Evolutionary conservation across 2,329 filamentous ascomycete genomes (phyloP), one percentile per base, ranked within the genome.

Genomic region (Hypoxylon sp.): DNA sequence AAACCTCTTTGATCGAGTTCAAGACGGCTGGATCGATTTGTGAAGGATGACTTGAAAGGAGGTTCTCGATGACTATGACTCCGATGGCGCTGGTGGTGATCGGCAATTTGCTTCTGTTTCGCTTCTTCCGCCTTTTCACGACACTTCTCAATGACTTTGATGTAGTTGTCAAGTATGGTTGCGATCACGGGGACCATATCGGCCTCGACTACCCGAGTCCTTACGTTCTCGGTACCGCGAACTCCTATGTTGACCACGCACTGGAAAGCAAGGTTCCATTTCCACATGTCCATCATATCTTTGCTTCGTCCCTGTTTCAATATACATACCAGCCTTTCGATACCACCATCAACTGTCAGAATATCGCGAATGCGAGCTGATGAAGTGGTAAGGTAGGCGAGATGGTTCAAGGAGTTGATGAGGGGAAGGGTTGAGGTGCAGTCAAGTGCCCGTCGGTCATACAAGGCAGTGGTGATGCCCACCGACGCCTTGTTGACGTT

Each of bases 231-330:
- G 11, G 96, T 98, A 66, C 96, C 96, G 73, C 96, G 89, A 66
- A 99, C 95, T 63, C 96, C 96, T 77, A 99, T 98, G 80, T 99
- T 99, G 79, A 99, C 96, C 71, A 98, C 94, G 80, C 96, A 99
- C 81, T 98, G 96, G 80, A 99, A 99, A 58, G 96, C 96, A 69
- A 99, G 87, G 78, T 98, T 99, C 96, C 96, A 99, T 82, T 98
- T 98, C 96, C 96, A 99, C 93, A 97, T 97, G 80, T 98, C 95
- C 95, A 98, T 98, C 90, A 98, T 91, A 79, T 99, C 95, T 81
- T 94, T 97, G 82, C 93, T 98, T 78, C 96, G 88, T 70, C 96
- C 96, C 81, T 97, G 93, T 82, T 99, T 99, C 80, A 99, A 88
- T 77, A 99, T 98, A 87, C 94, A 98, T 79, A 99, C 93, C 74